These are phyloP conservation scores for Suillus hirtellus DNA, from an alignment of 768 basidiomycete genomes.

Conservation along the genomic window DNA sequence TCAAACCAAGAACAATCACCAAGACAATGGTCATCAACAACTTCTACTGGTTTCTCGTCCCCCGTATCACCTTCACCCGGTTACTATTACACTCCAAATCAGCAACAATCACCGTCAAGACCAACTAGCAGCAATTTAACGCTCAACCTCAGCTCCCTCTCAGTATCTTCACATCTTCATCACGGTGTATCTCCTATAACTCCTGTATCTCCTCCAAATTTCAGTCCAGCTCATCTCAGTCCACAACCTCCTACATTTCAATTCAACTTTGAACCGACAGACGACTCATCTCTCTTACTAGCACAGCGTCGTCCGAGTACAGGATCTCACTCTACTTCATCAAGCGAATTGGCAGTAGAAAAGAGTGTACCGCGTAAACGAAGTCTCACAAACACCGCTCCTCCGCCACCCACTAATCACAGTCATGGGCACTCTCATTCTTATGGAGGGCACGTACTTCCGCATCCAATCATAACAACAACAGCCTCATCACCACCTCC, in stretches of 20 bases:
- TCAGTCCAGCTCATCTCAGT: conserved; percentile 45
- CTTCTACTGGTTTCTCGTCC: conserved; percentile 23
- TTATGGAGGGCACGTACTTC: conserved; percentile 19
- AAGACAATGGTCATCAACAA: conserved; percentile 33
- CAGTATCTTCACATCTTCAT: conserved; percentile 60
- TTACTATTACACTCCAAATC: conserved; percentile 23
- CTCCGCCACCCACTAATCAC: conserved; percentile 15
- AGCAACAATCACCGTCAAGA: conserved; percentile 15
- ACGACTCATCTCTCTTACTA: conserved; percentile 31
- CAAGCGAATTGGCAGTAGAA: conserved; percentile 45
- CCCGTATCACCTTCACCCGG: conserved; percentile 24
- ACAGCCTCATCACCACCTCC: conserved; percentile 32
- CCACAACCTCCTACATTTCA: conserved; percentile 44
- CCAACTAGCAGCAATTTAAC: conserved; percentile 47
- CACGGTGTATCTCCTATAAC: conserved; percentile 52
- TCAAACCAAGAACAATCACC: conserved; percentile 36
- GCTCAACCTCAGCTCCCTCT: conserved; percentile 67
- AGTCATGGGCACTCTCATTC: conserved; percentile 30
- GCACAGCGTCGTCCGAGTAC: conserved; percentile 39
- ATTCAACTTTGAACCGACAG: conserved; percentile 50
- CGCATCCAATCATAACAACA: conserved; percentile 35
- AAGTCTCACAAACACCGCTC: conserved; percentile 51
- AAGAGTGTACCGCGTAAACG: conserved; percentile 67
- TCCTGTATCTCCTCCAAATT: conserved; percentile 52
- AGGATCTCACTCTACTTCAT: conserved; percentile 41